Evolutionary conservation across 495 filamentous ascomycete genomes (phyloP).

Genomic region (Talaromyces trachyspermus): DNA sequence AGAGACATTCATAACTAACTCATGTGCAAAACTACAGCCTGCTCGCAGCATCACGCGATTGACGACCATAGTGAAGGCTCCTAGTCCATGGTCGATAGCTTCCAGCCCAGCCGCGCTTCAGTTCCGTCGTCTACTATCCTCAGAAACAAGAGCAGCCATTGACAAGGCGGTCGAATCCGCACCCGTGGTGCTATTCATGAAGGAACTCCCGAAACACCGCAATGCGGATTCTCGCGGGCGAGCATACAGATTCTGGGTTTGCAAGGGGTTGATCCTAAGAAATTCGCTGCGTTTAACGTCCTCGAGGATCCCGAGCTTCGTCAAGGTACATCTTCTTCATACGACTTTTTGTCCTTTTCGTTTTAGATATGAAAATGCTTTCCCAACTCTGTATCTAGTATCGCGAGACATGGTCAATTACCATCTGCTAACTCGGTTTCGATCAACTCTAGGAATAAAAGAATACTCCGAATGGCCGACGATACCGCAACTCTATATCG

Average conservation of each 20-base stretch:
- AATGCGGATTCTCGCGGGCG: constrained; percentile 94
- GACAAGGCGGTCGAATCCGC: constrained; percentile 77
- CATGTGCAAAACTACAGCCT: background rate
- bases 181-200: constrained; percentile 97
- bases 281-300: constrained; percentile 96
- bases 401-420: too few relatives aligned
- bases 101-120: constrained; percentile 1
- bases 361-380: too few relatives aligned
- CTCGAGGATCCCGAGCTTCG: constrained; percentile 83
- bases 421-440: too few relatives aligned
- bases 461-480: constrained; percentile 99
- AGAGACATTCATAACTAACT: background rate
- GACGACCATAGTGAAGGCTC: background rate
- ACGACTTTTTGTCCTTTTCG: too few relatives aligned
- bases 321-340: constrained; percentile 52
- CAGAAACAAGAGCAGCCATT: constrained; percentile 69
- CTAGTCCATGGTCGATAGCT: constrained; percentile 2
- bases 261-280: constrained; percentile 92
- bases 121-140: constrained; percentile 46
- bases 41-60: background rate
- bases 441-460: constrained; percentile 88
- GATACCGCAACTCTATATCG: constrained; percentile 91
- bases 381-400: too few relatives aligned
- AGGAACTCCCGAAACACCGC: constrained; percentile 92
- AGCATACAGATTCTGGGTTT: constrained; percentile 89